A percentile compares a stretch with the other conserved stretches of the same genome.
Evolutionary conservation across 345 rosid genomes (phyloP).

Genomic region (Bretschneidera sinensis): DNA sequence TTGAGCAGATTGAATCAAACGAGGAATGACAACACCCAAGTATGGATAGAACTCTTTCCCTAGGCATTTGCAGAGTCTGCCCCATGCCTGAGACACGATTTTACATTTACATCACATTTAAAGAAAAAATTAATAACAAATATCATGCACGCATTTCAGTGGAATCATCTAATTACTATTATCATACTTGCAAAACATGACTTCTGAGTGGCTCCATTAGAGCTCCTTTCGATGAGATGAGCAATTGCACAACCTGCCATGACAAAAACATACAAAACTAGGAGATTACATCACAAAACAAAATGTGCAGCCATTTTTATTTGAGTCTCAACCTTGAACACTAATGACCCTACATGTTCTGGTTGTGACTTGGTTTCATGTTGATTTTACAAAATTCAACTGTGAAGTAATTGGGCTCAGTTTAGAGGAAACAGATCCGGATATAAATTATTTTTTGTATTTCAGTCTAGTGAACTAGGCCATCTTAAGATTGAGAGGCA

Average conservation of each 20-base stretch:
- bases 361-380: too few species aligned
- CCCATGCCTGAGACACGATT: slow-evolving; percentile 16
- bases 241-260: slow-evolving; percentile 6
- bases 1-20: slow-evolving; percentile 13
- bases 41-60: slow-evolving; percentile 9
- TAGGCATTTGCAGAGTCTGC: slow-evolving; percentile 13
- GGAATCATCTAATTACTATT: not conserved
- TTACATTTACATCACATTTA: not conserved
- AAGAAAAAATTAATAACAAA: not conserved
- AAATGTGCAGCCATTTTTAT: not conserved
- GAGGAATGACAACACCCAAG: slow-evolving; percentile 9
- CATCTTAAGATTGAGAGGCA: too few species aligned
- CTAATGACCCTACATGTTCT: too few species aligned
- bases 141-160: too few species aligned
- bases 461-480: not conserved
- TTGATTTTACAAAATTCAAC: too few species aligned
- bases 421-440: too few species aligned
- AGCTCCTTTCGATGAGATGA: slow-evolving; percentile 1
- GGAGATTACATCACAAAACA: too few species aligned
- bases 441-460: too few species aligned
- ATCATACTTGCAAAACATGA: slow-evolving; percentile 10
- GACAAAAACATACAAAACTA: not conserved
- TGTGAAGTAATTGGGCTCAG: too few species aligned
- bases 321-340: too few species aligned
- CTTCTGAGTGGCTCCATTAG: slow-evolving; percentile 5